These are phyloP conservation scores for Dothistroma pini DNA, from an alignment of 2,329 filamentous ascomycete genomes.

Conservation along the genomic window DNA sequence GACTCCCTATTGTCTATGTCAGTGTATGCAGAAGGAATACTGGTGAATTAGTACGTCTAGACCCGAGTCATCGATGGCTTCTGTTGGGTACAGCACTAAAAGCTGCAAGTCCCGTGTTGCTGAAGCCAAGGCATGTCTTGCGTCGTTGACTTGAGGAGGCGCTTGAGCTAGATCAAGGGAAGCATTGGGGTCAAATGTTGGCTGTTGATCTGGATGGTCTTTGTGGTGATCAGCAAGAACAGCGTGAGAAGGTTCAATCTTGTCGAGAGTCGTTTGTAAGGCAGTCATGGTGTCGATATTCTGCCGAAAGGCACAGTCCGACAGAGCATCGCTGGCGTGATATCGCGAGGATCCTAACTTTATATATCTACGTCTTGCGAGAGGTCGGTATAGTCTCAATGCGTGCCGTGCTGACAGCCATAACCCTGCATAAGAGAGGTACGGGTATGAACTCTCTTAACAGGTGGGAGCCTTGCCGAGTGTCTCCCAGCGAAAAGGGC, in stretches of 20 bases:
- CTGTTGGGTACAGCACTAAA: not conserved
- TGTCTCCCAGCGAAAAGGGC: no score
- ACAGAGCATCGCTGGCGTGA: no score
- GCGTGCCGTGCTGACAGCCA: not conserved
- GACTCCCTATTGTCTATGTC: not conserved
- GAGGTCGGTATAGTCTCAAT: not conserved
- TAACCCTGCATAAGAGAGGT: not conserved
- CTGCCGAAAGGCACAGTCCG: no score
- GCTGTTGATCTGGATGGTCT: not conserved
- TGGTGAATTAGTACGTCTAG: not conserved
- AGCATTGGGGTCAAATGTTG: not conserved
- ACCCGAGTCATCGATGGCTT: not conserved
- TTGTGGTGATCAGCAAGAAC: not conserved
- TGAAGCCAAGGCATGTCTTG: not conserved
- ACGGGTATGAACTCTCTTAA: not conserved
- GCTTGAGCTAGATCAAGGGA: not conserved
- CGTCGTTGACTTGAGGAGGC: not conserved
- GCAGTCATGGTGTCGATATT: not conserved
- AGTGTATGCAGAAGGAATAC: not conserved
- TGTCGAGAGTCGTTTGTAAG: not conserved
- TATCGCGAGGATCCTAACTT: no score
- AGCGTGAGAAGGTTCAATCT: not conserved
- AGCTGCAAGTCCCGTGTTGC: not conserved
- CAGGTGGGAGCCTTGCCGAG: no score
- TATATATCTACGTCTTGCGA: not conserved